Evolutionary conservation across 2,329 filamentous ascomycete genomes (phyloP).

Genomic region (Sporothrix schenckii): DNA sequence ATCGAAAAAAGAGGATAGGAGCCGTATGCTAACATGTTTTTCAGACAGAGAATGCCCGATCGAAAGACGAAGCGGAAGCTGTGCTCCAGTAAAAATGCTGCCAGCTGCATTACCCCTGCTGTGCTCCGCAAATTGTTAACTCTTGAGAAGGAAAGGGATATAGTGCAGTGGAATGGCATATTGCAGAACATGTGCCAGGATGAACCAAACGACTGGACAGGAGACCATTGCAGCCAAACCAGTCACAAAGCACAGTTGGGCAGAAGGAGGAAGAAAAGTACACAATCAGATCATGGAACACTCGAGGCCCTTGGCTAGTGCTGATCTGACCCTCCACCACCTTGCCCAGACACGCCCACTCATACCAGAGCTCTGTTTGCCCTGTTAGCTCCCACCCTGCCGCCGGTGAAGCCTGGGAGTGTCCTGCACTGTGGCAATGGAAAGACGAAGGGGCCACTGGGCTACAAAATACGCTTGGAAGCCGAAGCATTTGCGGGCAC

Average conservation of each 20-base stretch:
- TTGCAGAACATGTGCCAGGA: not conserved
- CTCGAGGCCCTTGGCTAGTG: slow-evolving; percentile 31
- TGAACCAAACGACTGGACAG: slow-evolving; percentile 11
- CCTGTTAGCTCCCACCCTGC: not conserved
- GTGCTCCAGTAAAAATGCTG: not conserved
- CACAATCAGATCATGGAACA: slow-evolving; percentile 30
- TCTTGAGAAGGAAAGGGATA: not conserved
- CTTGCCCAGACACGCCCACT: slow-evolving; percentile 10
- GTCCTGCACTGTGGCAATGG: not conserved
- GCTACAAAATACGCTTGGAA: slow-evolving; percentile 20
- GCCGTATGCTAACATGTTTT: not conserved
- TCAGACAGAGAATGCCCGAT: not conserved
- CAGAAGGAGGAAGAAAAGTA: not conserved
- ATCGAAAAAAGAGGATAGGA: not conserved
- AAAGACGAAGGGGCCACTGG: not conserved
- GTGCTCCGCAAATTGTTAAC: not conserved
- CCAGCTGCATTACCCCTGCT: not conserved
- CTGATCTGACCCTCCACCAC: slow-evolving; percentile 17
- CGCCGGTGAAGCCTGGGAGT: slow-evolving; percentile 2
- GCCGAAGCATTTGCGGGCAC: slow-evolving; percentile 15
- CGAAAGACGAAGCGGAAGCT: slow-evolving; percentile 3
- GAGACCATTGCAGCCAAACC: not conserved
- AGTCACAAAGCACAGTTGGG: not conserved
- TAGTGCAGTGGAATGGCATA: not conserved
- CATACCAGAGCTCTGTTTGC: slow-evolving; percentile 13